Base-by-base conservation (phyloP, 331 rosid species). In the Acacia pycnantha region DNA sequence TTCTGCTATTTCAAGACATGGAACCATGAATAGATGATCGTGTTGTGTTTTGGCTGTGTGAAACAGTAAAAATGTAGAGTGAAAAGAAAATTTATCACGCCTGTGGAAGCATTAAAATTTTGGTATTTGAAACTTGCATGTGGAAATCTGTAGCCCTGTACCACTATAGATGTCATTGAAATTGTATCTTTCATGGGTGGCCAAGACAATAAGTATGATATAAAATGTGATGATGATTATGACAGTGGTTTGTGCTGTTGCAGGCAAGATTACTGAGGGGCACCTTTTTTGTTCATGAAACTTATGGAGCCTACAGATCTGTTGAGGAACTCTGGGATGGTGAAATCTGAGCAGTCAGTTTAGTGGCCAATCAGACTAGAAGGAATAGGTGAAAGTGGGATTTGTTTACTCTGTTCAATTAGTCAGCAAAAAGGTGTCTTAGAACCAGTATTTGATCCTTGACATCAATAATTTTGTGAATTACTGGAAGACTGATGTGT, bases 281-380 rank as follows among this genome's bases (percentile, higher is more conserved):
- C 4, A 14, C 76, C 26, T 1, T 72, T 16, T 87, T 88, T 56
- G 87, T 79, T 44, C 91, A 90, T 76, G 92, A 90, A 59, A 90
- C 90, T 74, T 90, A n/a, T 70, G 96, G 97, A 59, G 47, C 29
- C 62, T 94, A 94, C 81, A 85, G 81, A 80, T 70, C 83, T 46
- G 0, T 87, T 15, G 90, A 92, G 80, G 95, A 94, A 18, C 14
- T 94, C 8, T 94, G 98, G 98, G 98, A 94, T 85, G 97, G 97
- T 33, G 98, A 94, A 88, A 83, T 92, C 69, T 94, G 86, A 91
- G 61, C 78, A 44, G 22, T 47, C 24, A 72, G 47, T 35, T 46
- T 2, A 21, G 16, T 65, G 40, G 31, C 74, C 8, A 22, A 21
- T 70, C 72, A 24, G 74, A 74, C 27, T 47, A n/a, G 47, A 59